Conservation (phyloP, 208 protist species). For the Polymyxa betae region DNA sequence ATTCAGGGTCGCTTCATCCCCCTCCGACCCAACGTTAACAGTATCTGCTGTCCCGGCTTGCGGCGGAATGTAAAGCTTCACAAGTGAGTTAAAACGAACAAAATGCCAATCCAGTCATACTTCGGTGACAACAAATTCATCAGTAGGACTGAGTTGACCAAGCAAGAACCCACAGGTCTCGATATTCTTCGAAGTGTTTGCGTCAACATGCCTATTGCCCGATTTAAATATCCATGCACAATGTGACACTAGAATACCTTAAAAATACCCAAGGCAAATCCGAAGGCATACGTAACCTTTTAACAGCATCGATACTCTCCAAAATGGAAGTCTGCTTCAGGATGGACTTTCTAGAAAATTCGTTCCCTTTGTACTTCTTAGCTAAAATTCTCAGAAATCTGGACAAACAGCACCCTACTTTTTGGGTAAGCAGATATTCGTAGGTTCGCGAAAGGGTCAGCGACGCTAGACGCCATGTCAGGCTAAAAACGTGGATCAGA, state of each 20-base stretch:
- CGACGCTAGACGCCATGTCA: background rate
- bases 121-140: no score
- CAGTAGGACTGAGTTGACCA: no score
- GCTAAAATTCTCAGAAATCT: no score
- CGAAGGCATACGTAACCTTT: background rate
- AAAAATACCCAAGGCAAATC: slow-evolving; percentile 26
- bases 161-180: slow-evolving; percentile 53
- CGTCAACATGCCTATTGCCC: background rate
- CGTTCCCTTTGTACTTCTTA: no score
- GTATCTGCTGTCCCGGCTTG: slow-evolving; percentile 38
- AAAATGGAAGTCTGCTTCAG: background rate
- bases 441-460: slow-evolving; percentile 12
- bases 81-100: background rate
- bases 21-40: background rate
- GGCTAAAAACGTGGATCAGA: no score
- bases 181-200: slow-evolving; percentile 22
- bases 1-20: slow-evolving; percentile 11
- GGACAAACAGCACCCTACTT: no score
- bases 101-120: background rate
- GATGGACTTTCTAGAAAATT: no score
- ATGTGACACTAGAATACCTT: background rate
- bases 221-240: background rate
- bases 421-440: slow-evolving; percentile 30
- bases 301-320: background rate
- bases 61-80: background rate